Base-by-base conservation (phyloP, 1,284 basidiomycete species). In the Marasmius oreades region DNA sequence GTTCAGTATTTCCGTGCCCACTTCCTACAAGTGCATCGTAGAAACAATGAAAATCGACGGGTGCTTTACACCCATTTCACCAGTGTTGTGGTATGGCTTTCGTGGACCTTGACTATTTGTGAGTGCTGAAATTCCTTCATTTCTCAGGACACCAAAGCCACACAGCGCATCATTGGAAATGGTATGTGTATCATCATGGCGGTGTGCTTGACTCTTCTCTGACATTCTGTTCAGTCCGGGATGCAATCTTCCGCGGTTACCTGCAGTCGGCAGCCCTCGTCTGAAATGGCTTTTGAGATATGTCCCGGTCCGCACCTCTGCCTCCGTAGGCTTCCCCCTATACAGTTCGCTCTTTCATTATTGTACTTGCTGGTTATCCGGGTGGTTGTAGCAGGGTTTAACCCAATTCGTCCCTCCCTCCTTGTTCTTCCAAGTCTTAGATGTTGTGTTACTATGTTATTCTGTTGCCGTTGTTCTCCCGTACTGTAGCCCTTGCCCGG, bases 1-100 rank as follows among this genome's bases (percentile, higher is more conserved):
- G 83, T 90, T 28, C 82, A 86, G 60, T 92, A 92, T 69, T 92
- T 92, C 79, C 84, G 86, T 7, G 86, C 89, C 20, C 90, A 92
- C 63, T 92, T 92, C 71, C 73, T 89, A 53, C 89, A 92, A 66
- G 88, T 90, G 10, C 89, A 92, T 67, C 77, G 86, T 61, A 79
- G 80, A 61, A 91, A 88, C 59, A 91, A 91, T 63, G 86, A 90
- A 65, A 88, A 85, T 65, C 80, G 84, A 51, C 81, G 88, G 47
- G 88, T 90, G 18, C 71, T 92, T 3, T 92, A 90, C 65, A 88
- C 87, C 14, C 88, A 91, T 67, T 77, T 90, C 63, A 91, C 88
- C 7, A 90, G 83, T 62, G 89, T 89, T 31, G 88, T 90, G 57
- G 87, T 90, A 69, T 55, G 85, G 77, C 39, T 34, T 34, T 42